Base-by-base conservation (phyloP, 2,329 filamentous ascomycete genomes). In the Microsporum canis region DNA sequence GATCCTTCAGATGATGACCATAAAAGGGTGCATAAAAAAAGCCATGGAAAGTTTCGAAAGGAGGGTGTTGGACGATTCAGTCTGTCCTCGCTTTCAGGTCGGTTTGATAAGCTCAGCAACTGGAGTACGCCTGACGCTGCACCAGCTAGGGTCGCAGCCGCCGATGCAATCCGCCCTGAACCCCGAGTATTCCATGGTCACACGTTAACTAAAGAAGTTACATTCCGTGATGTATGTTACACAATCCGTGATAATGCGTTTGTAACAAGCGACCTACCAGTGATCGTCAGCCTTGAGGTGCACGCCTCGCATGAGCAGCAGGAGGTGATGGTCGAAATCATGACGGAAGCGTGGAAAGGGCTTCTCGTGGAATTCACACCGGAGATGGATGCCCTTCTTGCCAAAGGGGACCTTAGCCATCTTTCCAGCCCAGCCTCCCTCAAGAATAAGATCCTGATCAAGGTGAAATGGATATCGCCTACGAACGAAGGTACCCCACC, bases 261-360 rank as follows among this genome's bases (percentile, higher is more conserved):
- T 68, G 77, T 83, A 33, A 82, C 78, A 5, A 91, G 84, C 63
- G 82, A 88, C 59, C 78, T 96, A 23, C 94, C 94, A 0, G 78
- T 99, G 43, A 95, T 97, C 62, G 84, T 97, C 65, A 96, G 91
- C 71, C 80, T 97, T 4, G 94, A 99, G 73, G 89, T 97, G 0
- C 92, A 97, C 72, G 87, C 90, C 12, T 84, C 87, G 63, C 77
- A 81, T 1, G 84, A 88, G 59, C 92, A 97, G 73, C 94, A 99
- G 73, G 85, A 90, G 65, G 82, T 88, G 58, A 96, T 97, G 89
- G 91, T 96, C 8, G 83, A 88, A 61, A 95, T 97, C 65, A 96
- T 99, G 88, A 85, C 85, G 65, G 85, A 96, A 66, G 87, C 89
- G 65, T 99, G 91, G 91, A 82, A 81, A 45, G 85, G 83, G 0